Evolutionary conservation across 495 filamentous ascomycete species (phyloP), one percentile per base, ranked within the genome.

Genomic region (Aspergillus homomorphus): DNA sequence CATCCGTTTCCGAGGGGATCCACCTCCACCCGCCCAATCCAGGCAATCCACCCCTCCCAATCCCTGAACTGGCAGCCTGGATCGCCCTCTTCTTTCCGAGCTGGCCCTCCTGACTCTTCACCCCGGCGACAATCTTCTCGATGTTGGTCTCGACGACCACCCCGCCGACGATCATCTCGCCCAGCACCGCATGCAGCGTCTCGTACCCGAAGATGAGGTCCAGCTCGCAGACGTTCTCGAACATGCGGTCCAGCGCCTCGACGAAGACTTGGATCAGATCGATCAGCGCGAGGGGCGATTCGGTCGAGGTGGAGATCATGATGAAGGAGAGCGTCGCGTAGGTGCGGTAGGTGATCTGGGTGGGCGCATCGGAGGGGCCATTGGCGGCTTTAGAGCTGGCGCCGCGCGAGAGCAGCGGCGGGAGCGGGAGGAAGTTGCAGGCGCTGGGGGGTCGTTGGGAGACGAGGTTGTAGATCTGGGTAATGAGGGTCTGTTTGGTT

Each of bases 171-270:
- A 98, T 87, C 90, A 98, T 95, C 82, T 98, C 94, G 62, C 84
- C 84, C 21, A 98, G 78, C 22, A 88, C 84, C 5, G 94, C 89
- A 76, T 98, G 94, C 70, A 98, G 82, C 26, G 91, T 92, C 82
- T 98, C 94, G 70, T 96, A 98, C 63, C 96, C 96, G 77, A 98
- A 98, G 72, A 98, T 98, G 54, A 98, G 81, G 69, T 98, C 94
- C 50, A 98, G 77, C 74, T 98, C 94, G 79, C 94, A 98, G 22
- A 98, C 94, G 65, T 98, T 96, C 77, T 97, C 93, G 69, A 98
- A 98, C 54, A 98, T 80, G 56, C 90, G 83, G 71, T 98, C 94
- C 20, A 98, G 82, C 19, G 95, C 85, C 74, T 98, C 93, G 53
- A 98, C 94, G 62, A 96, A 98, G 23, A 98, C 94, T 72, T 98